Base-by-base conservation (phyloP, 192 early-diverging fungal species). In the Dissophora globulifera region DNA sequence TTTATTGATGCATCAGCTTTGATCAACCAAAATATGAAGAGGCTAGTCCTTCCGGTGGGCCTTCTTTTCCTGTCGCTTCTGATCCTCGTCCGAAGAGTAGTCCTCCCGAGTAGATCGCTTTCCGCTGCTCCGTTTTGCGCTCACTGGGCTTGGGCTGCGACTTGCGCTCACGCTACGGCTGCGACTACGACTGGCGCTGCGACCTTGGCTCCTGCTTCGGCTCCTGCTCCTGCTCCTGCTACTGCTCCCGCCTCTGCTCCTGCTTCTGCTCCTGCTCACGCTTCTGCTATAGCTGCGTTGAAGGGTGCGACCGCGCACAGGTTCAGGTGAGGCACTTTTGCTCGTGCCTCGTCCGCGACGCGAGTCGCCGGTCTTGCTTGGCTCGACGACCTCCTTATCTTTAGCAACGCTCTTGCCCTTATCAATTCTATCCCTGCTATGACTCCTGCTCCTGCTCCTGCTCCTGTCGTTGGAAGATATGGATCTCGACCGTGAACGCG, bases 221-320 rank as follows among this genome's bases (percentile, higher is more conserved):
- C 42, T 30, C 25, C 41, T 53, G 40, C 42, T 29, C n/a, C 35
- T 62, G 59, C 59, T 54, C 19, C 49, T 67, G 25, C 45, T 38
- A 19, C 55, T 6, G 23, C 63, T 60, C 22, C 50, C 43, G 35
- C 68, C 55, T 2, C 56, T 59, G 47, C 45, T 69, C 4, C 55
- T 33, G 45, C 69, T 80, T 17, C 78, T 46, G 35, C 67, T 72
- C 17, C 71, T 58, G 16, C 53, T 67, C 26, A 55, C 48, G 42
- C 74, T 79, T 15, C 61, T 69, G 32, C 48, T 69, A 6, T 38
- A 12, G 49, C 69, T 72, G 12, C 60, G 27, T 3, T 27, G 52
- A 19, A 23, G n/a, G 45, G 58, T 19, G 25, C 58, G 69, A 6
- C 62, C 58, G 1, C 42, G 50, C 12, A 29, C 25, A 33, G 41